Evolutionary conservation across 768 basidiomycete genomes (phyloP), one percentile per base, ranked within the genome.

Genomic region (Imleria badia): DNA sequence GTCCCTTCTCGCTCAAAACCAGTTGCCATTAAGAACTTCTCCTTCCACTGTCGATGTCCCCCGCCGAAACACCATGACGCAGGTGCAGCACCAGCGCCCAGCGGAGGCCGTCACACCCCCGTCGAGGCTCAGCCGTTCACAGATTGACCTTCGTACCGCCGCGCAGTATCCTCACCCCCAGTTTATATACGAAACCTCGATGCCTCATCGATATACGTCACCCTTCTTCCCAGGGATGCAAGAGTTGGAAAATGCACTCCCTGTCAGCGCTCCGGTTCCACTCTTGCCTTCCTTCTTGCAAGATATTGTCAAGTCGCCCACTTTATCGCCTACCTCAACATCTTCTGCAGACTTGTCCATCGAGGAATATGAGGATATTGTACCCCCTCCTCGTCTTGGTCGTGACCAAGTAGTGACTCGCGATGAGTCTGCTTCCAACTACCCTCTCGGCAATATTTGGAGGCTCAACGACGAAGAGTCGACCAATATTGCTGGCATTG

Each of bases 201-300:
- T 54, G 0, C 56, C 67, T 38, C 74, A 73, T 52, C 76, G 72
- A 43, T 71, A 76, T 15, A 75, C 77, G 34, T 67, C 71, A 20
- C 75, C 77, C 19, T 70, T 76, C 23, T 74, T 72, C 69, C 61
- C 67, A 59, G 54, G 55, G 48, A 60, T 71, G 70, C 62, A 40
- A 35, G 63, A 64, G 9, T 43, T 67, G 23, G 62, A 46, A 8
- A 59, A 62, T 22, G 51, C 42, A 51, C 64, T 62, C 50, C 65
- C 58, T 61, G 36, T 48, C 45, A 47, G 73, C 6, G 75, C 78
- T 3, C 79, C 75, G 17, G 71, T 62, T 19, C 72, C 85, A n/a
- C 76, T 90, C 38, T 76, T 91, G n/a, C 89, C 89, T 4, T 83
- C 88, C 9, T 91, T 89, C 73, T 68, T 91, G 59, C 85, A 88